Base-by-base conservation (phyloP, 139 green algal genomes). In the Haematococcus sp. region DNA sequence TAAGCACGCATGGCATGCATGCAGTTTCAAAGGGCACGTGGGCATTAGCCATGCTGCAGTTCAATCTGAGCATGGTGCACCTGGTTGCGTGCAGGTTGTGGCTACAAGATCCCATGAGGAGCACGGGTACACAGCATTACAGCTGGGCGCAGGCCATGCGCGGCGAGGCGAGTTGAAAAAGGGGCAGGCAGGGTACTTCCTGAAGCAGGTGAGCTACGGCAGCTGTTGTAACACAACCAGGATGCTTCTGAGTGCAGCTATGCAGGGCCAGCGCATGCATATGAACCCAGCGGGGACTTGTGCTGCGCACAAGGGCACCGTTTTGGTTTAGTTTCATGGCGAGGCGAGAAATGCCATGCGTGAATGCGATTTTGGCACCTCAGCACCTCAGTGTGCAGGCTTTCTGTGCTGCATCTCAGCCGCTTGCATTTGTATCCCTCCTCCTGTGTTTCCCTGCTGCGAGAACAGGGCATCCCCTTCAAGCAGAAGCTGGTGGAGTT, bases 401-500 rank as follows among this genome's bases (percentile, higher is more conserved):
- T n/a, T n/a, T n/a, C n/a, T n/a, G n/a, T n/a, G n/a, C n/a, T n/a
- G n/a, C n/a, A n/a, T n/a, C n/a, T n/a, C n/a, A n/a, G n/a, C n/a
- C n/a, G n/a, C 17, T 61, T 61, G 60, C 27, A 28, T 68, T 25
- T 43, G 13, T 68, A 27, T 43, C 22, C 40, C 7, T 43, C 4
- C 30, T 5, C 59, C 20, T 71, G 40, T 20, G 19, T 30, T 20
- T 34, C 20, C 15, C n/a, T 68, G 54, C 67, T 20, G 23, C 7
- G 4, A 54, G 23, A 44, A 28, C 63, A 77, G 13, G 85, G 84
- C 3, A 69, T 95, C 52, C 79, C 87, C 13, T 74, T 90, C 32
- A 97, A 97, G 81, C 83, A 89, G 27, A 83, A 90, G 54, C 44
- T 97, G 51, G 79, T 69, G 22, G 94, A 99, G 85, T 99, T 97